Evolutionary conservation across 129 eudicot species (phyloP), one percentile per base, ranked within the genome.

Genomic region (Oenanthe sinensis): DNA sequence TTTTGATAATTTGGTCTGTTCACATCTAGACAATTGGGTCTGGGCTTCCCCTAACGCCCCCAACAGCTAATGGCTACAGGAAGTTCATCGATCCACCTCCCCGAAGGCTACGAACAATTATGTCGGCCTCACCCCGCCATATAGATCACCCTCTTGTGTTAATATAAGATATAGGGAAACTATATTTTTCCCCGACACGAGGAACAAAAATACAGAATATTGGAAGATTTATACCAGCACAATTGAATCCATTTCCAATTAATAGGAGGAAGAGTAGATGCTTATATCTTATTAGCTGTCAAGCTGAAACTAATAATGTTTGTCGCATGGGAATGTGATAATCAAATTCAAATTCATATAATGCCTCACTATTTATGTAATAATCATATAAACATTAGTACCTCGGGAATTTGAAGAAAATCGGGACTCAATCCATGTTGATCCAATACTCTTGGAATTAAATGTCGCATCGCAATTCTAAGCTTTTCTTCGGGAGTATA

Each of bases 401-500:
- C 99, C 99, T 95, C 97, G 10, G 99, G 97, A 81, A 92, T 79
- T 78, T 90, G 92, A 70, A 95, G 94, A 75, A 87, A 90, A 58
- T 90, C 91, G 70, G 95, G 82, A 79, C 81, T 88, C 78, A 95
- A 81, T 71, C 99, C 99, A 84, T 95, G 99, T 82, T 95, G 97
- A 85, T 88, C 92, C 81, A 95, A 75, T 82, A 95, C 99, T 84
- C 97, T 89, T 70, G 98, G 98, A 82, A 95, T 88, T 55, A 95
- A 85, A 87, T 95, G 96, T 73, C 82, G 86, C 86, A 86, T 90
- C 11, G 96, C 97, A 78, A 95, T 95, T 71, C 73, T 88, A 43
- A 92, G 91, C 90, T 95, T 95, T 79, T 95, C 99, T 87, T 95
- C 99, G 81, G 96, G 92, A 48, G 99, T 95, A 83, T 95, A 95